Percentiles rank a stretch among this genome's conserved stretches.
These are phyloP conservation scores for Periconia macrospinosa DNA, from an alignment of 2,329 filamentous ascomycete species.

Conservation along the genomic window DNA sequence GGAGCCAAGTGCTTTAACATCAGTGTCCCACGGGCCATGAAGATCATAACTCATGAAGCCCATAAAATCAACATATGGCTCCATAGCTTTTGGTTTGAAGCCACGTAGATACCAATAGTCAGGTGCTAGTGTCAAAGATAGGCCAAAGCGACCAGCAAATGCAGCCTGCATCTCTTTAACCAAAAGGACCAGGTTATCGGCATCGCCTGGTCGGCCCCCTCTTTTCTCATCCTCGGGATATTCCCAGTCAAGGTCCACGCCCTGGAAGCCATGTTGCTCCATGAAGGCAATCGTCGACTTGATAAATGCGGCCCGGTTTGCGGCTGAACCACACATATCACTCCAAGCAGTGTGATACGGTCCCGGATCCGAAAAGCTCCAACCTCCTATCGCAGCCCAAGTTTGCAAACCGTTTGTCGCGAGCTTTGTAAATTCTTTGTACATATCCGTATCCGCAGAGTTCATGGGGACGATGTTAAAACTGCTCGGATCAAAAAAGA, in stretches of 20 bases:
- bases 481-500: slow-evolving; percentile 17
- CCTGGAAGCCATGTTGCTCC: slow-evolving; percentile 47
- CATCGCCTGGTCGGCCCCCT: slow-evolving; percentile 39
- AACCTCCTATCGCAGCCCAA: slow-evolving; percentile 30
- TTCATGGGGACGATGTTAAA: slow-evolving; percentile 27
- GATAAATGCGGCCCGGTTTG: slow-evolving; percentile 36
- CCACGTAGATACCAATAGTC: slow-evolving; percentile 29
- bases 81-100: slow-evolving; percentile 40
- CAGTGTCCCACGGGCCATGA: slow-evolving; percentile 34
- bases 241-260: slow-evolving; percentile 52
- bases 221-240: slow-evolving; percentile 37
- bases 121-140: slow-evolving; percentile 27
- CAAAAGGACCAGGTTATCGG: slow-evolving; percentile 22
- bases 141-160: slow-evolving; percentile 17
- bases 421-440: slow-evolving; percentile 32
- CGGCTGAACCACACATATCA: slow-evolving; percentile 11
- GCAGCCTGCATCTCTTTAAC: slow-evolving; percentile 19
- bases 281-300: slow-evolving; percentile 44
- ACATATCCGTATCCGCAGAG: slow-evolving; percentile 18
- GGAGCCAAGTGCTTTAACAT: slow-evolving; percentile 24
- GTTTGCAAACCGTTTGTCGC: slow-evolving; percentile 40
- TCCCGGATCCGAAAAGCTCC: no score
- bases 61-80: slow-evolving; percentile 36
- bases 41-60: slow-evolving; percentile 20
- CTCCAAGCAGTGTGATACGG: slow-evolving; percentile 25